A percentile compares a stretch with the other conserved stretches of the same genome.
Conservation (phyloP, 306 rosid species). For the Betula pendula region DNA sequence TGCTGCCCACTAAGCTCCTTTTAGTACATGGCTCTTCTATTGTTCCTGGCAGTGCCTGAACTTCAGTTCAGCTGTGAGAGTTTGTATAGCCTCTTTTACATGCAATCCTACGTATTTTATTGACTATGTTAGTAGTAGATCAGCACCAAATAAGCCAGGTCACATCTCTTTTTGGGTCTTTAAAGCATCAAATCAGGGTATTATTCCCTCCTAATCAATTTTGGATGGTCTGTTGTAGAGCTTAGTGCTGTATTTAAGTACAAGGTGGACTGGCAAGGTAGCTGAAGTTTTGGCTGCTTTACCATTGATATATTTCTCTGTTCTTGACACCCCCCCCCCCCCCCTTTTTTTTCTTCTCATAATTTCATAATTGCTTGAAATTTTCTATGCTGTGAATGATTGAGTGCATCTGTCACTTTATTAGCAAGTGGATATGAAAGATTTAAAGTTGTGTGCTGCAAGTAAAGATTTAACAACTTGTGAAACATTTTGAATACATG, state of each 20-base stretch:
- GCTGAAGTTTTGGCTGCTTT: conserved; percentile 1
- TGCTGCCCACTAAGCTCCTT: too few species aligned
- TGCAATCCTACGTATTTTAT: neutral
- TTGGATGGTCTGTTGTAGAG: neutral
- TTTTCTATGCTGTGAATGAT: neutral
- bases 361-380: conserved; percentile 16
- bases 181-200: too few species aligned
- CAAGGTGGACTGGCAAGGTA: neutral
- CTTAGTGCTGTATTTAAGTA: neutral
- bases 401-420: neutral
- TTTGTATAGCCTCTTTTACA: neutral
- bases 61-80: neutral
- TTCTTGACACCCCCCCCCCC: too few species aligned
- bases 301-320: neutral
- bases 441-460: conserved; percentile 11
- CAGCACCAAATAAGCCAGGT: too few species aligned
- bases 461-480: conserved; percentile 13
- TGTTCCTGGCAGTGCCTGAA: neutral
- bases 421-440: neutral
- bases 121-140: too few species aligned
- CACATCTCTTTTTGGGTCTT: too few species aligned
- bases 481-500: conserved; percentile 8
- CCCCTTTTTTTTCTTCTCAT: neutral
- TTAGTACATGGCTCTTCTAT: too few species aligned
- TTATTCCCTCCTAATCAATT: neutral